Percentiles rank a stretch among this genome's conserved stretches.
These are phyloP conservation scores for Viola odorata DNA, from an alignment of 345 rosid species.

Conservation along the genomic window DNA sequence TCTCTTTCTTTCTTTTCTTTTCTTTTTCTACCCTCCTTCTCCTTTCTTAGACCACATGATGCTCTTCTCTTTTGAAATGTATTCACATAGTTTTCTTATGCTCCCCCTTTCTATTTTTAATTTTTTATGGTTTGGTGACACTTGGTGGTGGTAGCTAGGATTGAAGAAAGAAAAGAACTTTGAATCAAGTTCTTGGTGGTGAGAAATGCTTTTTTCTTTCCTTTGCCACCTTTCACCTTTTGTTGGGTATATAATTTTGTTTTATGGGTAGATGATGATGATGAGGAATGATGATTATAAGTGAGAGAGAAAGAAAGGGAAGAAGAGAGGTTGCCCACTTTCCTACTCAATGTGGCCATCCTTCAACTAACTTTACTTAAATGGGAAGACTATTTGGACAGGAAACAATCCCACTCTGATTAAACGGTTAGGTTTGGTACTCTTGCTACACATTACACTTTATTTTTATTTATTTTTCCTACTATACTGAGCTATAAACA, in stretches of 20 bases:
- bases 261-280: neutral
- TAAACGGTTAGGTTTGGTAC: constrained; percentile 28
- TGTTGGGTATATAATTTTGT: constrained; percentile 28
- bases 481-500: neutral
- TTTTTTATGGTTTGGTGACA: neutral
- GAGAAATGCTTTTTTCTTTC: constrained; percentile 14
- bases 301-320: constrained; percentile 23
- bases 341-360: constrained; percentile 45
- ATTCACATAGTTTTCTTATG: neutral
- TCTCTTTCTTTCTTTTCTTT: neutral
- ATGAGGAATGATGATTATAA: constrained; percentile 18
- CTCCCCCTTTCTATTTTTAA: neutral
- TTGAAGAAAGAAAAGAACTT: constrained; percentile 5
- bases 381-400: constrained; percentile 46
- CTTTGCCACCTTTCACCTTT: constrained; percentile 21
- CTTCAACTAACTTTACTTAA: constrained; percentile 48
- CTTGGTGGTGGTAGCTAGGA: no score
- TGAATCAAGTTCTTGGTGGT: constrained; percentile 22
- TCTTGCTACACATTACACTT: neutral
- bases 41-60: constrained; percentile 22
- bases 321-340: constrained; percentile 39
- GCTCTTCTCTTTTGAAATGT: constrained; percentile 1
- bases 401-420: constrained; percentile 22
- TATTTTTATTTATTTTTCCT: neutral
- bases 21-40: constrained; percentile 23